These are phyloP conservation scores for Thalia dealbata DNA, from an alignment of 176 grass and related monocot genomes.

Conservation along the genomic window DNA sequence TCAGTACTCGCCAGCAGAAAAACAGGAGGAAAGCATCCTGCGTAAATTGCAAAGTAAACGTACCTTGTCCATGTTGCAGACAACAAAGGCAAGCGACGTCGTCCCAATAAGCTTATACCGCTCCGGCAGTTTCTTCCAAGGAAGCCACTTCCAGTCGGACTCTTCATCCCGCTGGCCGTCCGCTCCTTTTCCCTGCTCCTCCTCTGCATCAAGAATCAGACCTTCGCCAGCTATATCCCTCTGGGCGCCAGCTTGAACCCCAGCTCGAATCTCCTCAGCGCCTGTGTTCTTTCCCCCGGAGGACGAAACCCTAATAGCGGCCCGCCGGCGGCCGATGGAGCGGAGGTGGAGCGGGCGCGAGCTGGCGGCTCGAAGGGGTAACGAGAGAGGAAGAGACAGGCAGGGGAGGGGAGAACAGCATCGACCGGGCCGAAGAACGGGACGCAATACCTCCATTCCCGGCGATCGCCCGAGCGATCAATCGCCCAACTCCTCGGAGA, in stretches of 20 bases:
- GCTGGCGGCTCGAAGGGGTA: not conserved
- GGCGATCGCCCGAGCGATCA: not conserved
- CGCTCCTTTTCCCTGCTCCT: constrained; percentile 20
- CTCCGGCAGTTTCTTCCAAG: constrained; percentile 50
- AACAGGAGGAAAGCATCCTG: not conserved
- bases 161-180: constrained; percentile 1
- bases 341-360: constrained; percentile 22
- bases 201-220: constrained; percentile 4
- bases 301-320: constrained; percentile 28
- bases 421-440: constrained; percentile 23
- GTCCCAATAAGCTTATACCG: constrained; percentile 78
- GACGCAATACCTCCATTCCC: not conserved
- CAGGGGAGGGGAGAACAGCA: constrained; percentile 4
- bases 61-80: constrained; percentile 99
- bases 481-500: not conserved
- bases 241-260: not conserved
- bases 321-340: constrained; percentile 3
- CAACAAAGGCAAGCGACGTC: constrained; percentile 83
- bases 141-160: constrained; percentile 48
- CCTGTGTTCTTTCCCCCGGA: constrained; percentile 14
- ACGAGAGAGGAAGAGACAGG: not conserved
- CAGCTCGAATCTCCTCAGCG: constrained; percentile 29
- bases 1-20: not conserved
- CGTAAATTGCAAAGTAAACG: not conserved
- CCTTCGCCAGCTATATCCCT: constrained; percentile 5